Evolutionary conservation across 2,329 filamentous ascomycete genomes (phyloP), one percentile per base, ranked within the genome.

Genomic region (Fusarium napiforme): DNA sequence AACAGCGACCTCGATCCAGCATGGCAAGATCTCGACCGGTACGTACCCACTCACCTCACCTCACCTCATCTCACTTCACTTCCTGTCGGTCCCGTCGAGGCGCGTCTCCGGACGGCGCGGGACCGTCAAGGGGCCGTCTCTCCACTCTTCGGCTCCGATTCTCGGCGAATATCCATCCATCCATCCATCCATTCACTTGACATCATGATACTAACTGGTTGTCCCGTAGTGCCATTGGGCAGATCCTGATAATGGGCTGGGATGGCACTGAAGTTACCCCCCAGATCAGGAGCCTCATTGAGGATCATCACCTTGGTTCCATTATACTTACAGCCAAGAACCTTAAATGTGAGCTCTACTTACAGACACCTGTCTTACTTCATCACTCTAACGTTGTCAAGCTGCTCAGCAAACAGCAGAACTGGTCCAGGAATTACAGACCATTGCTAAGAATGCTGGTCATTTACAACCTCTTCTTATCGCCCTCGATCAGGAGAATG

Each of bases 401-500:
- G 96, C 95, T 79, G 96, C 95, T 68, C 92, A 97, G 81, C 93
- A 98, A 79, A 95, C 96, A 37, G 95, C 96, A 47, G 90, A 89
- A 78, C 87, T 98, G 46, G 94, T 97, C 36, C 93, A 96, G 79
- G 95, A 98, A 79, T 87, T 99, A 49, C 96, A 99, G 83, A 95
- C 92, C 56, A 96, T 97, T 79, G 96, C 96, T 42, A 93, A 94
- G 79, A 89, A 97, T 82, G 93, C 96, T 67, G 96, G 96, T 26
- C 96, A 98, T 82, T 92, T 93, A 7, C 92, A 96, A 6, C 96
- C 96, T 5, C 85, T 99, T 23, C 87, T 97, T 61, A 98, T 99
- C 77, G 95, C 93, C 43, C 86, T 98, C 42, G 96, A 98, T 80
- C 96, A 99, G 81, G 96, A 99, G 82, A 98, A 99, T 90, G 96